A percentile compares a stretch with the other conserved stretches of the same genome.
phyloP scores from a whole-genome alignment of 108 stramenopile species.

The Cyclotella atomus region DNA sequence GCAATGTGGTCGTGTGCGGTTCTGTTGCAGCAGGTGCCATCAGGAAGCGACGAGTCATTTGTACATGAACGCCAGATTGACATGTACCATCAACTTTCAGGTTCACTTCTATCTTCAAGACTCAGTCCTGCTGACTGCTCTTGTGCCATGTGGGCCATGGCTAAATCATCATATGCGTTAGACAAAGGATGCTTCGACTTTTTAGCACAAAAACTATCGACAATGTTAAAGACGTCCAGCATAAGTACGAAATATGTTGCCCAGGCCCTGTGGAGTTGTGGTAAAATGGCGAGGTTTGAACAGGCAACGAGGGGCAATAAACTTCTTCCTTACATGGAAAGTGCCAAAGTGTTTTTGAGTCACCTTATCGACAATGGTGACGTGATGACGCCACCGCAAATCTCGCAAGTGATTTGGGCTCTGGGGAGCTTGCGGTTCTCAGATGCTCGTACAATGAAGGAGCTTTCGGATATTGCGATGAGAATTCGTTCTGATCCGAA shows the following conservation, averaged over 20 bases:
- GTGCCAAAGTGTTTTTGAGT: constrained; percentile 35
- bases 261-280: constrained; percentile 77
- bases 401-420: constrained; percentile 72
- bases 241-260: constrained; percentile 56
- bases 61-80: constrained; percentile 39
- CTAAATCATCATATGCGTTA: constrained; percentile 60
- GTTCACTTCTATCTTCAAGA: constrained; percentile 52
- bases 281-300: constrained; percentile 61
- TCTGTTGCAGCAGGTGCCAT: constrained; percentile 15
- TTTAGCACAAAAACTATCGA: constrained; percentile 46
- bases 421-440: constrained; percentile 55
- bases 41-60: neutral
- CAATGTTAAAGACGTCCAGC: constrained; percentile 38
- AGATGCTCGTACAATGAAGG: constrained; percentile 27
- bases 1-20: constrained; percentile 64
- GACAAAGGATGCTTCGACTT: constrained; percentile 81
- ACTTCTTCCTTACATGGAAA: constrained; percentile 59
- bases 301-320: constrained; percentile 11
- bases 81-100: constrained; percentile 53
- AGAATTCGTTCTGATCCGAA: no score
- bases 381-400: constrained; percentile 61
- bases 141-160: constrained; percentile 71
- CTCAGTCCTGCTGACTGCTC: constrained; percentile 60
- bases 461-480: constrained; percentile 22
- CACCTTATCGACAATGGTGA: constrained; percentile 39